Evolutionary conservation across 345 rosid species (phyloP).

Genomic region (Dovyalis caffra): DNA sequence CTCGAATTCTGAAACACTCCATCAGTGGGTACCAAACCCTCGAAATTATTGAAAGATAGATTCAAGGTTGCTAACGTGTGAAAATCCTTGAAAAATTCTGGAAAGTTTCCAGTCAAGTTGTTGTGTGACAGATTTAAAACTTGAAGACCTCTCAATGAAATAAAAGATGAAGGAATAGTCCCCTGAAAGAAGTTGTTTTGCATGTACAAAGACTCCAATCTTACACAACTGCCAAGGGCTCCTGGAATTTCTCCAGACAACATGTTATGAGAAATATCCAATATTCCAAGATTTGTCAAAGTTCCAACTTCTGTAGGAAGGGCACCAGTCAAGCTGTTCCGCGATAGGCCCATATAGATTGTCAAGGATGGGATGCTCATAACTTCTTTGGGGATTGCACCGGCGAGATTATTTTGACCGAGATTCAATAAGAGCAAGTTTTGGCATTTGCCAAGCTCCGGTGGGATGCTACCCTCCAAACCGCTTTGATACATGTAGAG

Average conservation of each 20-base stretch:
- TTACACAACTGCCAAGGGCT: conserved; percentile 10
- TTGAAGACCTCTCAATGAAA: conserved; percentile 9
- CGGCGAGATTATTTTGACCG: conserved; percentile 10
- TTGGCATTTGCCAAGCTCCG: conserved; percentile 10
- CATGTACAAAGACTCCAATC: not conserved
- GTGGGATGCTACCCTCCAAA: conserved; percentile 6
- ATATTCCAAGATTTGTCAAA: conserved; percentile 4
- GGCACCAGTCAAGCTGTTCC: conserved; percentile 4
- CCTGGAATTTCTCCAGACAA: conserved; percentile 14
- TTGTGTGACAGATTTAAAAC: conserved; percentile 9
- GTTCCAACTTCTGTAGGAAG: conserved; percentile 11
- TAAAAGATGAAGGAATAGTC: conserved; percentile 13
- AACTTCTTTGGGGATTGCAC: conserved; percentile 14
- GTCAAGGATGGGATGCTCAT: conserved; percentile 12
- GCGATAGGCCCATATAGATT: conserved; percentile 1
- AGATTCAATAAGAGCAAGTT: conserved; percentile 7
- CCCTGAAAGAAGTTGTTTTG: conserved; percentile 7
- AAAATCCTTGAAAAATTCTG: conserved; percentile 6
- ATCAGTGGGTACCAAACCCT: conserved; percentile 10
- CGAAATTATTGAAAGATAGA: conserved; percentile 17
- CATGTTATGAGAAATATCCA: conserved; percentile 11
- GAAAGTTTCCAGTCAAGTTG: conserved; percentile 11
- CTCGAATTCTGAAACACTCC: conserved; percentile 16
- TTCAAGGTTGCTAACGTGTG: not conserved
- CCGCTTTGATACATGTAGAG: not conserved